Evolutionary conservation across 2,329 filamentous ascomycete species (phyloP).

Genomic region (Calonectria hawksworthii): DNA sequence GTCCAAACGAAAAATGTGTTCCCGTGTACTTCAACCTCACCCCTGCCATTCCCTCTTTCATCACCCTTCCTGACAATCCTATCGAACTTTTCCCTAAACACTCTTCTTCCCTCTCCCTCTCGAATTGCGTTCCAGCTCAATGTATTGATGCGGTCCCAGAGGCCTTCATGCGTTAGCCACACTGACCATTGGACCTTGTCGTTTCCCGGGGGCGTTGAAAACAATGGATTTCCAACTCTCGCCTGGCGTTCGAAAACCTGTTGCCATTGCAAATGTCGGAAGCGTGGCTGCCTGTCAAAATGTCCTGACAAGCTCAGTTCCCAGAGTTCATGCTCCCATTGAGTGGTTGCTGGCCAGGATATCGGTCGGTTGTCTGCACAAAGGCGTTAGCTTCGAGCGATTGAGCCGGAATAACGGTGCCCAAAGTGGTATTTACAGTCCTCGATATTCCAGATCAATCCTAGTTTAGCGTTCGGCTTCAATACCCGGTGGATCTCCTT

Average conservation of each 20-base stretch:
- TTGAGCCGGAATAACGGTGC: not conserved
- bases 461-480: slow-evolving; percentile 71
- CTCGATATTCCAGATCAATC: slow-evolving; percentile 81
- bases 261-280: slow-evolving; percentile 75
- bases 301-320: slow-evolving; percentile 68
- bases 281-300: slow-evolving; percentile 71
- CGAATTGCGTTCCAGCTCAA: slow-evolving; percentile 77
- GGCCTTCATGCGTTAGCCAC: slow-evolving; percentile 70
- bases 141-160: slow-evolving; percentile 76
- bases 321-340: slow-evolving; percentile 75
- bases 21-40: slow-evolving; percentile 75
- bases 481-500: slow-evolving; percentile 77
- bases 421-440: slow-evolving; percentile 65
- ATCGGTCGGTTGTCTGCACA: slow-evolving; percentile 73
- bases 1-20: slow-evolving; percentile 76
- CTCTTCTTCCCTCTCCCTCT: slow-evolving; percentile 62
- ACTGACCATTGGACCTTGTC: slow-evolving; percentile 56
- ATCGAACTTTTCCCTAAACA: slow-evolving; percentile 65
- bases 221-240: slow-evolving; percentile 60
- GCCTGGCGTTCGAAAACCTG: slow-evolving; percentile 74
- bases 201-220: slow-evolving; percentile 73
- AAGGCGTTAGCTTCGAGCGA: not conserved
- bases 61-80: slow-evolving; percentile 66
- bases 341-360: slow-evolving; percentile 66
- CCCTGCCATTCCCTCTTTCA: slow-evolving; percentile 71